Base-by-base conservation (phyloP, 192 early-diverging fungal species). In the Diversispora epigaea region DNA sequence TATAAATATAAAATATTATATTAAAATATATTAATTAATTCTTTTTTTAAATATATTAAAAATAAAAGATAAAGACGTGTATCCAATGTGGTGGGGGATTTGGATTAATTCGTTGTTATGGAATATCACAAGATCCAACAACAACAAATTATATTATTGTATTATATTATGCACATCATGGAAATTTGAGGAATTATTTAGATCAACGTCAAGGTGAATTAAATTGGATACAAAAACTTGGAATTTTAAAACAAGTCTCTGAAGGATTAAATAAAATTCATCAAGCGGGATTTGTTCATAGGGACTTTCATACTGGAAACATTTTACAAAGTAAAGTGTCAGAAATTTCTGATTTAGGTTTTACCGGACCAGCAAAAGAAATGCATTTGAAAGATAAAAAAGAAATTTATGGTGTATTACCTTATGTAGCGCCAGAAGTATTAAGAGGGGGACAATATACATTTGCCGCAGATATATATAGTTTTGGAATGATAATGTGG, bases 401-500 rank as follows among this genome's bases (percentile, higher is more conserved):
- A 79, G 72, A 50, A 66, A 78, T 85, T 68, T 87, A 84, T 79
- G 86, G 86, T 50, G 75, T 83, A 43, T 74, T 85, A 11, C 86
- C 86, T 32, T 87, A 87, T 70, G 78, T 87, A 10, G 84, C 86
- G 4, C 86, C 86, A 1, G 86, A 87, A 68, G 75, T 84, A 9
- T 79, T 83, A 78, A 79, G 79, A 52, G 84, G 84, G 47, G 71
- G 62, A 22, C 73, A 73, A n/a, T 87, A 87, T 50, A 84, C 81
- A 10, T 68, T 77, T 17, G 83, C 80, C 21, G 82, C 84, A 25
- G 86, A 87, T 70, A 80, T 87, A 7, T 87, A 87, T 69, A 85
- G 84, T 65, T 57, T 87, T 54, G 86, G 86, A 12, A 81, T 87
- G 40, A 82, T 87, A 58, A 75, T 85, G n/a, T 87, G 82, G 82